Evolutionary conservation across 495 filamentous ascomycete species (phyloP).

Genomic region (Filosporella fistucella): DNA sequence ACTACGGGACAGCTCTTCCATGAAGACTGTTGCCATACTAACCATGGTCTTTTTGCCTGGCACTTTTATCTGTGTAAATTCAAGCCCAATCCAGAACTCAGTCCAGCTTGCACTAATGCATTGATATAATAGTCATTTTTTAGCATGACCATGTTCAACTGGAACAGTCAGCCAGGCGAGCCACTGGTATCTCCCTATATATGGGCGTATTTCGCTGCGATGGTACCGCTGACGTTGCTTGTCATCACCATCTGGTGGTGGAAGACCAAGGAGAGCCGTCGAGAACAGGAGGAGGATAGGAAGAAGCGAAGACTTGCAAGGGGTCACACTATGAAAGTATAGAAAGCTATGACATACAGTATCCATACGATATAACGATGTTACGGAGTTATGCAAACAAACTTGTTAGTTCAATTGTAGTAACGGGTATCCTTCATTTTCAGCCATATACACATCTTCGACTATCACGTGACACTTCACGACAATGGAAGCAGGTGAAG

Average conservation of each 20-base stretch:
- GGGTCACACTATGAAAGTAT: too few species aligned
- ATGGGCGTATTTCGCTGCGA: not conserved
- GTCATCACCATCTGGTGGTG: not conserved
- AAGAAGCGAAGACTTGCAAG: too few species aligned
- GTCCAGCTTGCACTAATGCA: not conserved
- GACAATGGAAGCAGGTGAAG: too few species aligned
- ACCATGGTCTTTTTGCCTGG: conserved; percentile 22
- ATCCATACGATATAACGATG: too few species aligned
- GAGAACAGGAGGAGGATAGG: too few species aligned
- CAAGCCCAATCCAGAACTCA: conserved; percentile 12
- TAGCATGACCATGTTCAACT: conserved; percentile 6
- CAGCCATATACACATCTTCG: too few species aligned
- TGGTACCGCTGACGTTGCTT: not conserved
- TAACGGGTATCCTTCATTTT: too few species aligned
- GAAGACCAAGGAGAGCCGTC: too few species aligned
- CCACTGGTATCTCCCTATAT: not conserved
- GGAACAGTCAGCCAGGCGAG: not conserved
- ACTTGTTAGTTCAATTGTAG: too few species aligned
- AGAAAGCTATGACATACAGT: too few species aligned
- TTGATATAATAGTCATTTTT: conserved; percentile 1
- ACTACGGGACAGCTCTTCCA: conserved; percentile 19
- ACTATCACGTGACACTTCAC: too few species aligned
- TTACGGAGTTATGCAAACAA: too few species aligned
- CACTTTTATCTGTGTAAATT: conserved; percentile 21
- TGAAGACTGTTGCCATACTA: conserved; percentile 21